phyloP scores from a whole-genome alignment of 2,329 filamentous ascomycete genomes.

The Neopestalotiopsis clavispora region DNA sequence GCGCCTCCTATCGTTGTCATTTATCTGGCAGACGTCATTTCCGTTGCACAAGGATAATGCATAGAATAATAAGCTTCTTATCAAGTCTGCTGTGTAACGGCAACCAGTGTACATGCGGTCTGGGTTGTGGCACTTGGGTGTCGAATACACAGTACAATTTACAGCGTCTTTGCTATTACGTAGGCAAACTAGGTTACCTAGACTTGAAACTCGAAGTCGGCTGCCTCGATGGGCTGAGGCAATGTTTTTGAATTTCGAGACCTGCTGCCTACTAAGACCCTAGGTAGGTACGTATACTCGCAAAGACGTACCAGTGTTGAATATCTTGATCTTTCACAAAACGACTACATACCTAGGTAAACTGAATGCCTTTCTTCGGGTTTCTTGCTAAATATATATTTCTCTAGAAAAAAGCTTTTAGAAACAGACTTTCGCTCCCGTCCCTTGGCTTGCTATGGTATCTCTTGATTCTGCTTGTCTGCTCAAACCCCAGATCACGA shows the following conservation, averaged over 20 bases:
- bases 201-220: neutral
- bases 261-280: neutral
- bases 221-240: neutral
- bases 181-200: neutral
- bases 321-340: too few species aligned
- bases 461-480: too few species aligned
- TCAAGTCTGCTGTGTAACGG: neutral
- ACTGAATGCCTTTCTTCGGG: neutral
- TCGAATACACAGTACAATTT: too few species aligned
- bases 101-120: neutral
- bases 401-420: neutral
- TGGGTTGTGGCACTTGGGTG: neutral
- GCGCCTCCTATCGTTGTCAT: neutral
- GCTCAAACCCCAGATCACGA: constrained; percentile 8
- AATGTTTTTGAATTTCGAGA: neutral
- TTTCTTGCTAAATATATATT: neutral
- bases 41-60: neutral
- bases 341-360: neutral
- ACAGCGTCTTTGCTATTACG: too few species aligned
- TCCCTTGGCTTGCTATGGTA: neutral
- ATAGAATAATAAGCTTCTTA: neutral
- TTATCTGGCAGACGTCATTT: neutral
- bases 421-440: neutral
- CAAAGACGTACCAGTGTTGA: too few species aligned
- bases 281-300: too few species aligned